Conservation (phyloP, 1,139 yeast genomes). For the Magnusiomyces magnusii region DNA sequence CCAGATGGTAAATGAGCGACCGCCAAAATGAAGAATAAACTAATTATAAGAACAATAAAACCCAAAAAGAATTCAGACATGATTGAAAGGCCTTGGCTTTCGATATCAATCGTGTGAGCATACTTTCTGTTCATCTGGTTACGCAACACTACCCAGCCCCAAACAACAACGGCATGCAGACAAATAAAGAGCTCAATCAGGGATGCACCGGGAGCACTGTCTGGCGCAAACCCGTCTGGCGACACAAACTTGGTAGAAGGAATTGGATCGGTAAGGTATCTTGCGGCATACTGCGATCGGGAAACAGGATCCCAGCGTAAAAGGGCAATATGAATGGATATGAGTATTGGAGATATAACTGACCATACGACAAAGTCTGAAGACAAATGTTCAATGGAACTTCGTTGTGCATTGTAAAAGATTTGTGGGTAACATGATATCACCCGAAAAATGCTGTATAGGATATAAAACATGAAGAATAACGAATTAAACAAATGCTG, state of each 20-base stretch:
- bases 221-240: conserved; percentile 8
- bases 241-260: conserved; percentile 7
- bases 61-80: background rate
- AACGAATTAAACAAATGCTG: too few relatives aligned
- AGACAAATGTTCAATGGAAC: conserved; percentile 16
- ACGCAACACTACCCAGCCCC: conserved; percentile 7
- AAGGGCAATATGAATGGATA: conserved; percentile 10
- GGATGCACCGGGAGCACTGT: conserved; percentile 13
- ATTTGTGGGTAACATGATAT: conserved; percentile 13
- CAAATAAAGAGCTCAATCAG: conserved; percentile 6
- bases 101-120: conserved; percentile 10
- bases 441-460: background rate
- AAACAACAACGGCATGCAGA: conserved; percentile 4
- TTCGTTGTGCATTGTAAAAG: conserved; percentile 12
- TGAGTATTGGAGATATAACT: conserved; percentile 10
- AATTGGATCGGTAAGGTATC: conserved; percentile 11
- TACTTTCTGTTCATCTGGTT: conserved; percentile 8
- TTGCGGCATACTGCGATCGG: conserved; percentile 9
- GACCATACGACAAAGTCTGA: conserved; percentile 17
- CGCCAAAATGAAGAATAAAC: background rate
- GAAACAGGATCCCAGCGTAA: conserved; percentile 10
- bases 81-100: conserved; percentile 10
- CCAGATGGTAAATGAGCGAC: background rate
- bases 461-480: background rate
- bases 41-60: conserved; percentile 4